Base-by-base conservation (phyloP, 768 basidiomycete genomes). In the Boletus sp. region DNA sequence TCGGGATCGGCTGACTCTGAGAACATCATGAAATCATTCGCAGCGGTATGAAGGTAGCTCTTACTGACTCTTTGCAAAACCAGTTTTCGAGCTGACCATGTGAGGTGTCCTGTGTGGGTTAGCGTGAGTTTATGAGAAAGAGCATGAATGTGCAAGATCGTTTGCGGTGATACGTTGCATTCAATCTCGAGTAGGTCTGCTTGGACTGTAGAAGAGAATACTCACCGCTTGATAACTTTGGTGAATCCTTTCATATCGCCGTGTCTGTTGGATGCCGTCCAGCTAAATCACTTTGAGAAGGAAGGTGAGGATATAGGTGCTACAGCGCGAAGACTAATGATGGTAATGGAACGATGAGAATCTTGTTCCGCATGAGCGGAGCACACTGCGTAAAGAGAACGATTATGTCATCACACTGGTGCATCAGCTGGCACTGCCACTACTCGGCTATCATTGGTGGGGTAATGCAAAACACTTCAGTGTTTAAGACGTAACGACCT, bases 11-110 rank as follows among this genome's bases (percentile, higher is more conserved):
- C 78, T 5, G 92, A 92, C 73, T 89, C 92, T 85, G 64, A 24
- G 28, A 55, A 32, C 55, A 32, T 46, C 10, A 33, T 52, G 52
- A 57, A 40, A 55, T 56, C 47, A 53, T 20, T 42, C 35, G 41
- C 46, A 20, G 40, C 24, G 36, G 44, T 11, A 18, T 15, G 18
- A 44, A 32, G 14, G n/a, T 15, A 61, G 47, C 18, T 54, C 17
- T 42, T 3, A 72, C 84, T 77, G 69, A 96, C 96, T 95, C 82
- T 96, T 96, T 36, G 94, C 74, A 84, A 94, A 88, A 32, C 97
- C 97, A 65, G 90, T 87, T 78, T 86, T 91, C 66, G 83, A 82
- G 56, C 89, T 92, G 70, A 99, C 78, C 67, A 92, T 76, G 75
- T 94, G 93, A 67, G 97, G 97, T 53, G 95, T 94, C 67, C 95